phyloP scores from a whole-genome alignment of 495 filamentous ascomycete genomes.

The Aspergillus ostianus region DNA sequence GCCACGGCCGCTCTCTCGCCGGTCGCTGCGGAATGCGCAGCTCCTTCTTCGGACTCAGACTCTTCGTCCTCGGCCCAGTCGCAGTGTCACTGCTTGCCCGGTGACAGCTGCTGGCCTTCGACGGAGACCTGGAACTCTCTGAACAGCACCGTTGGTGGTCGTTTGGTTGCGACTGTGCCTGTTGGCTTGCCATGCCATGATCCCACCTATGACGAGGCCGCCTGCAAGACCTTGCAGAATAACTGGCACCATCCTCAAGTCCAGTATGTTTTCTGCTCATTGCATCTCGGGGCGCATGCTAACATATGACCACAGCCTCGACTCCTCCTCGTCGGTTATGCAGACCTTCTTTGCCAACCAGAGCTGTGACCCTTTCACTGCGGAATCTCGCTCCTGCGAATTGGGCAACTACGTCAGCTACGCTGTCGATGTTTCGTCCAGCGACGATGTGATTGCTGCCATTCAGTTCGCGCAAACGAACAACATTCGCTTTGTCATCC shows the following conservation, averaged over 20 bases:
- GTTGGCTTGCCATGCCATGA: conserved; percentile 48
- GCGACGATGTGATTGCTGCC: conserved; percentile 31
- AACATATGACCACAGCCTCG: background rate
- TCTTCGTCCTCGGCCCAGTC: background rate
- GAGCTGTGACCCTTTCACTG: conserved; percentile 56
- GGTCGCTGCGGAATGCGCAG: conserved; percentile 10
- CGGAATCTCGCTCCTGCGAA: conserved; percentile 45
- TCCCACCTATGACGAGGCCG: conserved; percentile 32
- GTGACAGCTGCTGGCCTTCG: conserved; percentile 50
- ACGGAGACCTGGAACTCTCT: conserved; percentile 36
- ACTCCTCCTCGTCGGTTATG: conserved; percentile 44
- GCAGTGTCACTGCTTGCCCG: conserved; percentile 35
- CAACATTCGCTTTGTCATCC: conserved; percentile 63
- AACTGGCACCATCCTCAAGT: conserved; percentile 31
- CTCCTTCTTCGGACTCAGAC: too few species aligned
- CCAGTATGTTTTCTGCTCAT: conserved; percentile 26
- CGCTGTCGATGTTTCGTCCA: conserved; percentile 41
- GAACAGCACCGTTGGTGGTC: conserved; percentile 45
- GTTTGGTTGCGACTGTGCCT: conserved; percentile 45
- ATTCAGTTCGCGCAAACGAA: conserved; percentile 54
- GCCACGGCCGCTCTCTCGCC: conserved; percentile 23
- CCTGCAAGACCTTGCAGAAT: conserved; percentile 28
- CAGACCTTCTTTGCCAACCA: conserved; percentile 43
- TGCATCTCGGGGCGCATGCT: background rate
- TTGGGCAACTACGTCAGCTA: conserved; percentile 61